phyloP scores from a whole-genome alignment of 2,329 filamentous ascomycete species.

The Beauveria scarabaeidicola region DNA sequence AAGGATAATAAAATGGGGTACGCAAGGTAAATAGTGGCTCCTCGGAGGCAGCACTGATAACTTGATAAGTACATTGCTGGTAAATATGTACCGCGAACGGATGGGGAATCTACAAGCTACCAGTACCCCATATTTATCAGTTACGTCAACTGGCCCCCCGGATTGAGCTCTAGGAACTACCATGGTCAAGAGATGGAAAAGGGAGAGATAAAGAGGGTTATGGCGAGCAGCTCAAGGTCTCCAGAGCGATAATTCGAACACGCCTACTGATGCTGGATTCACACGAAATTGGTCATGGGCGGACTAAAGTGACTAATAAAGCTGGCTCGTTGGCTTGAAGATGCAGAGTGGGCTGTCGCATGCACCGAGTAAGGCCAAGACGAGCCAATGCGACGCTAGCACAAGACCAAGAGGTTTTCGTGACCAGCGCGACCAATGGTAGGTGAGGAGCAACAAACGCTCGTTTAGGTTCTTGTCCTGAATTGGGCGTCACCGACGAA shows the following conservation, averaged over 20 bases:
- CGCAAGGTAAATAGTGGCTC: too few species aligned
- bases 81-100: background rate
- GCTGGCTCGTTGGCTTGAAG: background rate
- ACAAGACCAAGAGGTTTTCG: background rate
- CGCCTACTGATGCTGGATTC: background rate
- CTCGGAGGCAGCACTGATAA: too few species aligned
- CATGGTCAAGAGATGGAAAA: background rate
- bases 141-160: background rate
- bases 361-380: background rate
- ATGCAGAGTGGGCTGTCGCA: background rate
- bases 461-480: background rate
- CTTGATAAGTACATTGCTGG: too few species aligned
- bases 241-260: background rate
- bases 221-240: background rate
- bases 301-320: too few species aligned
- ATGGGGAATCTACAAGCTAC: background rate
- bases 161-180: background rate
- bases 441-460: too few species aligned
- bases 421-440: background rate
- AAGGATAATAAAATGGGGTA: too few species aligned
- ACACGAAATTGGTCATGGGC: too few species aligned
- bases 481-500: background rate
- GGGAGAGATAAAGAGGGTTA: background rate
- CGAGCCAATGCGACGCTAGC: background rate
- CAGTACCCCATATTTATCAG: background rate